Evolutionary conservation across 2,329 filamentous ascomycete genomes (phyloP), one percentile per base, ranked within the genome.

Genomic region (Sclerotinia nivalis): DNA sequence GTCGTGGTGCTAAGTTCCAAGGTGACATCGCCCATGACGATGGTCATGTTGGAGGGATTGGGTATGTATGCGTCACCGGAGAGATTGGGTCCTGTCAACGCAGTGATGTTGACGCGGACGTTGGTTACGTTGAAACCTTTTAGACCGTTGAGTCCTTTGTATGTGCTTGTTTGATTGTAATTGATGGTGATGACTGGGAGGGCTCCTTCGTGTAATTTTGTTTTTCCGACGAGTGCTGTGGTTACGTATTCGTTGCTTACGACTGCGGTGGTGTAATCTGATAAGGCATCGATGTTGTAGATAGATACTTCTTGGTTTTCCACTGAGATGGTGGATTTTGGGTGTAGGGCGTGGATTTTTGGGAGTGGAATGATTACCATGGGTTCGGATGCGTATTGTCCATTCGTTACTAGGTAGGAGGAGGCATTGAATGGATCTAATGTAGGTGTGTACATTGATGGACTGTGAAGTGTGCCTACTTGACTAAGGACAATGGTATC

Each of bases 121-220:
- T 83, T 78, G 22, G 81, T 83, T 49, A 87, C 79, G 50, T 81
- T 80, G 76, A 87, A 84, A 40, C 84, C 85, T 47, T 80, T 75
- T 15, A 90, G 82, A 43, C 82, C 81, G 77, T 89, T 88, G n/a
- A 89, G 80, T 2, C 85, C 86, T 75, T 85, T 86, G 81, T 88
- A 84, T n/a, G 80, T 82, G n/a, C 85, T 80, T 2, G 82, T 81
- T 74, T 88, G 84, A 77, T 88, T 83, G 76, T 87, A 89, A 54
- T 84, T 79, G 31, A 89, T 83, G 1, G 77, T 80, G 6, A 81
- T 84, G 56, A 79, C 81, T 0, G 84, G 85, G 58, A 89, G 78
- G 3, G 77, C 78, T 0, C 83, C 84, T 59, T 84, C 78, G 74
- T 86, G 84, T 70, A 89, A 73, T 1, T 80, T 80, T 0, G 86